phyloP scores from a whole-genome alignment of 768 basidiomycete genomes.

The Lentinula detonsa region DNA sequence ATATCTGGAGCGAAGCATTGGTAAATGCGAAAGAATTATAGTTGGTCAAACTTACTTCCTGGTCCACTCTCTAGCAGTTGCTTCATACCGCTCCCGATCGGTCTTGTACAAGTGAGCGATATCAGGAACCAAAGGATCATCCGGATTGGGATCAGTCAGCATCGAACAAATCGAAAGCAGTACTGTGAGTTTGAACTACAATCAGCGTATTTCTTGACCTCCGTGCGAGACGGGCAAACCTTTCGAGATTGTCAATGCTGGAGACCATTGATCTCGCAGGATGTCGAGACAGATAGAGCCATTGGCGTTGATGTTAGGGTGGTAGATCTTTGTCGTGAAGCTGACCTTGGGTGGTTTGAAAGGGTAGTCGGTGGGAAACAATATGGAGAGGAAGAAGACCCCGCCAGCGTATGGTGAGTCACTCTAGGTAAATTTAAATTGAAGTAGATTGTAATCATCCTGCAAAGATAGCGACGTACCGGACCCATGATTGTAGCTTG shows the following conservation, averaged over 20 bases:
- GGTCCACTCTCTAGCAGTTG: constrained; percentile 98
- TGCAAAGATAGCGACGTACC: constrained; percentile 42
- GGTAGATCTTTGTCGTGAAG: constrained; percentile 99
- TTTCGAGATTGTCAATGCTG: constrained; percentile 98
- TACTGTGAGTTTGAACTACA: constrained; percentile 39
- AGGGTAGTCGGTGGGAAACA: constrained; percentile 96
- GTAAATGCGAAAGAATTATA: neutral
- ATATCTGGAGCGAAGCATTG: constrained; percentile 22
- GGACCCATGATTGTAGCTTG: constrained; percentile 99
- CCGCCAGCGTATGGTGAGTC: constrained; percentile 99
- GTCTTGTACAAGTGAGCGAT: constrained; percentile 99
- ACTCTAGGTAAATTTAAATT: constrained; percentile 43
- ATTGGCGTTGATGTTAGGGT: constrained; percentile 99
- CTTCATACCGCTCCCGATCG: constrained; percentile 93
- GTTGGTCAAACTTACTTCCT: constrained; percentile 71
- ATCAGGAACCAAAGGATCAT: constrained; percentile 97
- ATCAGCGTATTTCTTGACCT: neutral
- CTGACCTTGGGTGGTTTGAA: constrained; percentile 99
- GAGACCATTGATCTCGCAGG: constrained; percentile 98
- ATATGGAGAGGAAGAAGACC: constrained; percentile 96
- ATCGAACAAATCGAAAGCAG: constrained; percentile 98
- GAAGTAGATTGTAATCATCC: neutral
- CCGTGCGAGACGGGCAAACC: constrained; percentile 40
- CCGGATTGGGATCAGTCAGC: constrained; percentile 98
- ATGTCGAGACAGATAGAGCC: constrained; percentile 99